These are phyloP conservation scores for Emericellopsis cladophorae DNA, from an alignment of 2,329 filamentous ascomycete species.

Conservation along the genomic window DNA sequence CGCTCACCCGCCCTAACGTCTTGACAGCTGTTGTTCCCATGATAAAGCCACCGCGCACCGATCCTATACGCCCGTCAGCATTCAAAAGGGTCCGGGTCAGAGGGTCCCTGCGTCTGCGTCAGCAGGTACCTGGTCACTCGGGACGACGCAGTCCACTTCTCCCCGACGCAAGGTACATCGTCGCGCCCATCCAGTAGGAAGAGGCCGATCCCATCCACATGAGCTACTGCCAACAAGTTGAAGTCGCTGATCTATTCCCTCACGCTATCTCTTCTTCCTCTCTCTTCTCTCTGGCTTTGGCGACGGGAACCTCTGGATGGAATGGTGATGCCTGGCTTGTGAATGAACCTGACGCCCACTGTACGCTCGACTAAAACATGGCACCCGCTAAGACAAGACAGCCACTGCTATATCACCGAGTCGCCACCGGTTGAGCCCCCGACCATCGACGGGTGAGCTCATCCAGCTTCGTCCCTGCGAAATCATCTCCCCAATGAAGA, in stretches of 20 bases:
- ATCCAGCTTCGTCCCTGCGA: neutral
- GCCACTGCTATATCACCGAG: conserved; percentile 8
- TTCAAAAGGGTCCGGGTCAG: too few relatives aligned
- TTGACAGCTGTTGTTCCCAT: too few relatives aligned
- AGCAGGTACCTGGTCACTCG: too few relatives aligned
- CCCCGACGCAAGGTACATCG: too few relatives aligned
- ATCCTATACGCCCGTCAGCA: too few relatives aligned
- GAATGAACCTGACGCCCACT: neutral
- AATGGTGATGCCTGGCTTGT: conserved; percentile 1
- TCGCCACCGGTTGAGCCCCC: neutral
- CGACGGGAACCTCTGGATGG: neutral
- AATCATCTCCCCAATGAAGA: neutral
- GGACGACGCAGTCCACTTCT: too few relatives aligned
- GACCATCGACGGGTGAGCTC: conserved; percentile 2
- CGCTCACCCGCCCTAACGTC: too few relatives aligned
- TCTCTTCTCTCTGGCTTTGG: neutral
- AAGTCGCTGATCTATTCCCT: neutral
- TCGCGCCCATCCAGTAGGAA: too few relatives aligned
- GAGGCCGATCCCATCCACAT: too few relatives aligned
- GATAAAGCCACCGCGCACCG: too few relatives aligned
- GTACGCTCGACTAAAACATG: neutral
- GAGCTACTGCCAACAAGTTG: too few relatives aligned
- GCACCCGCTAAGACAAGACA: conserved; percentile 12
- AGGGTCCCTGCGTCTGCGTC: too few relatives aligned
- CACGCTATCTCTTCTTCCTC: neutral